Evolutionary conservation across 202 grass and related monocot species (phyloP).

Genomic region (Hordeum pubiflorum): DNA sequence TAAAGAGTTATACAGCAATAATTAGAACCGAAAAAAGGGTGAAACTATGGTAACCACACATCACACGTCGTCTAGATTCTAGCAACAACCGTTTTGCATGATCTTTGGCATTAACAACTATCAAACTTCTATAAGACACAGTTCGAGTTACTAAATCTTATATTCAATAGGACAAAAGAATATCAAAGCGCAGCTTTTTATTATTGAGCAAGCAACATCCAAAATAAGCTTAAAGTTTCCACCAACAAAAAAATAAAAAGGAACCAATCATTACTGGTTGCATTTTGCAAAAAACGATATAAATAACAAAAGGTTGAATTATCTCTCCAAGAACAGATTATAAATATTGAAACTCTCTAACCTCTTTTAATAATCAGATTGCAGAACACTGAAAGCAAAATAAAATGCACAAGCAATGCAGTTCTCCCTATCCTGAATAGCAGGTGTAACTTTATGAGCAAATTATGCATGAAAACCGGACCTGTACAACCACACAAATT

Average conservation of each 20-base stretch:
- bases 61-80: background rate
- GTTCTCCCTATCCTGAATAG: background rate
- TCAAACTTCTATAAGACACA: background rate
- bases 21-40: background rate
- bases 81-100: background rate
- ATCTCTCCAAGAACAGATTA: background rate
- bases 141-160: background rate
- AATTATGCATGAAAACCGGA: background rate
- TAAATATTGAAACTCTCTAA: background rate
- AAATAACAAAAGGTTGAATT: background rate
- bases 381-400: background rate
- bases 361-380: background rate
- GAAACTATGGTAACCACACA: background rate
- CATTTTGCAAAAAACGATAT: background rate
- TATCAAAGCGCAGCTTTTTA: background rate
- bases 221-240: background rate
- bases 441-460: background rate
- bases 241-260: background rate
- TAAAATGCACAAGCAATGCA: background rate
- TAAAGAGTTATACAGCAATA: background rate
- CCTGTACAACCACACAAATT: background rate
- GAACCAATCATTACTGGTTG: background rate
- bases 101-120: background rate
- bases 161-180: background rate
- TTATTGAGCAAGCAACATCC: background rate